A percentile compares a stretch with the other conserved stretches of the same genome.
Evolutionary conservation across 345 rosid genomes (phyloP).

Genomic region (Excoecaria cochinchinensis): DNA sequence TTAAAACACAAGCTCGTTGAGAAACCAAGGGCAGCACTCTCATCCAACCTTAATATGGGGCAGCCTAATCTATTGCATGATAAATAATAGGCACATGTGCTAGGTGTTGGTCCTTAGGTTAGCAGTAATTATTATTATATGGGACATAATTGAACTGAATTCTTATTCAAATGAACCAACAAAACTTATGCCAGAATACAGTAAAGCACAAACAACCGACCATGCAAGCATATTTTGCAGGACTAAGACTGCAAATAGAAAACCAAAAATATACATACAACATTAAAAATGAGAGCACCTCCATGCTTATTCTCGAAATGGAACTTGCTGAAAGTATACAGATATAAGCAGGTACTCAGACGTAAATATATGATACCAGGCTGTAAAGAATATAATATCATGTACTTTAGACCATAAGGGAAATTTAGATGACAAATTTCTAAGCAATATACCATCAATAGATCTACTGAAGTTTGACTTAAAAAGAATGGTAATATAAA

Average conservation of each 20-base stretch:
- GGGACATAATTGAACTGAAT: not conserved
- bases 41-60: not conserved
- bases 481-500: not conserved
- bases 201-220: not conserved
- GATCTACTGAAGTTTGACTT: not conserved
- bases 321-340: not conserved
- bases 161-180: too few species aligned
- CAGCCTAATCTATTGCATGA: not conserved
- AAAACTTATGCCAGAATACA: too few species aligned
- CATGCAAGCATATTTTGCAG: not conserved
- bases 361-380: not conserved
- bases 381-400: not conserved
- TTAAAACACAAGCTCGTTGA: not conserved
- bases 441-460: not conserved
- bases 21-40: not conserved
- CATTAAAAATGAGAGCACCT: not conserved
- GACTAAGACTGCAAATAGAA: not conserved
- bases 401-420: not conserved
- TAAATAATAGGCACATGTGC: not conserved
- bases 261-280: not conserved
- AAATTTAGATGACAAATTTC: not conserved
- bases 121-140: not conserved
- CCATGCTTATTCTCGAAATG: not conserved
- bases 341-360: not conserved
- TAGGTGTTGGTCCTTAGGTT: not conserved